These are phyloP conservation scores for Aphanoascus verrucosus DNA, from an alignment of 2,329 filamentous ascomycete genomes.

Conservation along the genomic window DNA sequence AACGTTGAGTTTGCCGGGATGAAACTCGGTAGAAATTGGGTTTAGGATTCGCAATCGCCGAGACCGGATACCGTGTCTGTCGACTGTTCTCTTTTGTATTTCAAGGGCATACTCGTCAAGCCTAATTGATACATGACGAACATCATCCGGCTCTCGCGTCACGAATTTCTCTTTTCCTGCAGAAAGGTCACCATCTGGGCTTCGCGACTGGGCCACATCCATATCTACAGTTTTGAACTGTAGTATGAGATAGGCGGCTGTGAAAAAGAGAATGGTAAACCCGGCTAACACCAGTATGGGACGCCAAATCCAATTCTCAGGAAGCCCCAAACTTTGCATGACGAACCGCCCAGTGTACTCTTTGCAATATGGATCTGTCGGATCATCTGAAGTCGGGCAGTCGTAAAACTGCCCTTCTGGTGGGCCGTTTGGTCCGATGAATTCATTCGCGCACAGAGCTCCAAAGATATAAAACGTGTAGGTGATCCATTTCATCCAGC, in stretches of 20 bases:
- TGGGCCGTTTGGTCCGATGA: constrained; percentile 34
- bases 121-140: constrained; percentile 53
- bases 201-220: constrained; percentile 54
- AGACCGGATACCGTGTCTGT: constrained; percentile 34
- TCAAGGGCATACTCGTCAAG: constrained; percentile 54
- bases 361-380: constrained; percentile 52
- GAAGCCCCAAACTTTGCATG: constrained; percentile 58
- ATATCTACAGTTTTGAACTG: constrained; percentile 58
- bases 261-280: constrained; percentile 54
- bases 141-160: constrained; percentile 42
- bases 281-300: constrained; percentile 54
- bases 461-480: constrained; percentile 53
- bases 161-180: constrained; percentile 61
- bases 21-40: constrained; percentile 56
- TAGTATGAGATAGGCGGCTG: constrained; percentile 51
- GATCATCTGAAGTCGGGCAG: constrained; percentile 55
- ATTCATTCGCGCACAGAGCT: constrained; percentile 62
- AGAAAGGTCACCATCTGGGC: constrained; percentile 49
- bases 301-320: constrained; percentile 53
- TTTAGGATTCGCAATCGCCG: constrained; percentile 47
- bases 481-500: constrained; percentile 55
- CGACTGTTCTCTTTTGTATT: constrained; percentile 50
- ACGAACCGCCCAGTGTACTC: constrained; percentile 61
- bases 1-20: constrained; percentile 58
- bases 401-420: constrained; percentile 56